A percentile compares a stretch with the other conserved stretches of the same genome.
These are phyloP conservation scores for Fusarium avenaceum DNA, from an alignment of 2,329 filamentous ascomycete genomes.

Conservation along the genomic window DNA sequence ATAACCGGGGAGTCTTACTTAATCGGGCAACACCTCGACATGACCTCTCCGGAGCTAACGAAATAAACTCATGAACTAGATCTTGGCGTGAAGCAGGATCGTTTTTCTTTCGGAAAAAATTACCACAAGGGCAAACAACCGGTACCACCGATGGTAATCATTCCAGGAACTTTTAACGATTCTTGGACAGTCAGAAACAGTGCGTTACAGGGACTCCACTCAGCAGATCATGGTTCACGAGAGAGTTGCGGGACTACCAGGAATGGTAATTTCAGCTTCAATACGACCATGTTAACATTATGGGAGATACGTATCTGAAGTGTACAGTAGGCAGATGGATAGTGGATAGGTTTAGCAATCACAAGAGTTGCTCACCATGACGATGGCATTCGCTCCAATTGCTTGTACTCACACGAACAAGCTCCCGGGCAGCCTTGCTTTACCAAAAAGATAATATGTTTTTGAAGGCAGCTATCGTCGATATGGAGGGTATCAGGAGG, in stretches of 20 bases:
- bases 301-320: not conserved
- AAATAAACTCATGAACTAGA: slow-evolving; percentile 8
- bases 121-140: slow-evolving; percentile 24
- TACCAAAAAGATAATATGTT: not conserved
- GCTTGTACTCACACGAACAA: not conserved
- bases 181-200: slow-evolving; percentile 3
- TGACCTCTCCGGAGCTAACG: slow-evolving; percentile 36
- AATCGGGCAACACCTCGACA: slow-evolving; percentile 4
- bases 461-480: slow-evolving; percentile 4
- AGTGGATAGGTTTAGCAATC: not conserved
- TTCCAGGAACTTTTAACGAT: slow-evolving; percentile 6
- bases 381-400: not conserved
- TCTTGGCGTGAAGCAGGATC: slow-evolving; percentile 1
- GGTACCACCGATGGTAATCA: slow-evolving; percentile 3
- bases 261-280: not conserved
- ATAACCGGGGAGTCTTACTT: slow-evolving; percentile 24
- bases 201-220: not conserved
- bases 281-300: slow-evolving; percentile 3
- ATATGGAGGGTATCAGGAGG: not conserved
- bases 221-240: not conserved
- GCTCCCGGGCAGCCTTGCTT: slow-evolving; percentile 2
- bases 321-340: not conserved
- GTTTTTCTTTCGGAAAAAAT: slow-evolving; percentile 37
- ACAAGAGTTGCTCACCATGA: not conserved
- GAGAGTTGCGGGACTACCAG: slow-evolving; percentile 2